Percentiles rank a stretch among this genome's conserved stretches.
phyloP scores from a whole-genome alignment of 768 basidiomycete genomes.

The Cyathus striatus region DNA sequence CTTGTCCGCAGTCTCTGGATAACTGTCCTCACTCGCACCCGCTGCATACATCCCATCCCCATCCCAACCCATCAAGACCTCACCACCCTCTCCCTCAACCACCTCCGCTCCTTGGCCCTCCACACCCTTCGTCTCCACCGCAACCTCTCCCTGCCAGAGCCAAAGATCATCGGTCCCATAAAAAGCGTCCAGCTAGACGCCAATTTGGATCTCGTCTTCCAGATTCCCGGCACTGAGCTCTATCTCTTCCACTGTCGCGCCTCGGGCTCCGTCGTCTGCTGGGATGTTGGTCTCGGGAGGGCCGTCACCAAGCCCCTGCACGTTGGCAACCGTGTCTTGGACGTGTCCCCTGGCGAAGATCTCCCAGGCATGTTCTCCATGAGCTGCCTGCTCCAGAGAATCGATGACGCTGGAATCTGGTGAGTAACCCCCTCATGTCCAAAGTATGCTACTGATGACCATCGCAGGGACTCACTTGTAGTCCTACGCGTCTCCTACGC shows the following conservation, averaged over 20 bases:
- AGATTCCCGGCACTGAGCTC: slow-evolving; percentile 2
- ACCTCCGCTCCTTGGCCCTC: not conserved
- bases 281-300: slow-evolving; percentile 1
- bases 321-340: slow-evolving; percentile 4
- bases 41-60: not conserved
- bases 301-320: not conserved
- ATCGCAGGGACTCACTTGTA: no score
- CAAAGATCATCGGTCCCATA: not conserved
- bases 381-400: slow-evolving; percentile 12
- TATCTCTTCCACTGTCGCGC: not conserved
- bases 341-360: slow-evolving; percentile 21
- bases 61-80: not conserved
- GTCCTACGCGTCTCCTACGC: no score
- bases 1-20: slow-evolving; percentile 7
- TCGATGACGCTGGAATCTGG: slow-evolving; percentile 2
- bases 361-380: slow-evolving; percentile 18
- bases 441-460: no score
- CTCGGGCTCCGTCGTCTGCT: not conserved
- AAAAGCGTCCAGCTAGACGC: not conserved
- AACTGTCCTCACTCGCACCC: slow-evolving; percentile 1
- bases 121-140: slow-evolving; percentile 1
- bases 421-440: no score
- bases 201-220: slow-evolving; percentile 1
- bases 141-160: not conserved
- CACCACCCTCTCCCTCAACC: not conserved